phyloP scores from a whole-genome alignment of 805 yeast species.

The Kuraishia hungarica region DNA sequence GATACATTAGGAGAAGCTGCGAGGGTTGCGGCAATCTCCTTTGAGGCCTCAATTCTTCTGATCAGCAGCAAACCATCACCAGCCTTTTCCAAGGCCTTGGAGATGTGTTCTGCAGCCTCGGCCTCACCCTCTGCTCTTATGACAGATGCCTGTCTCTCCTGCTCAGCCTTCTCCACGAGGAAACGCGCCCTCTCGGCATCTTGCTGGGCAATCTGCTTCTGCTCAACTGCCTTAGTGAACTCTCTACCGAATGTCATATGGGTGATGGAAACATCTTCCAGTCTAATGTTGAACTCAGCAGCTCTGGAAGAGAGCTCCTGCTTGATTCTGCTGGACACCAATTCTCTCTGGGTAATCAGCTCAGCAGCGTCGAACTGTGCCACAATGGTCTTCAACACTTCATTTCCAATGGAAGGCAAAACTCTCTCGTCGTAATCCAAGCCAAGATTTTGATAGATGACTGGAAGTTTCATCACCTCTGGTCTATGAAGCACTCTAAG shows the following conservation, averaged over 20 bases:
- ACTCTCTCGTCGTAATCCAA: conserved; percentile 93
- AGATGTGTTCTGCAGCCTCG: conserved; percentile 92
- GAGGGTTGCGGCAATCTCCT: conserved; percentile 86
- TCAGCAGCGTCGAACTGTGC: conserved; percentile 97
- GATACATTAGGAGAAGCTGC: conserved; percentile 80
- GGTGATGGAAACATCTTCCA: conserved; percentile 96
- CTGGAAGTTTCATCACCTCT: conserved; percentile 73
- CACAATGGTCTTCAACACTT: conserved; percentile 80
- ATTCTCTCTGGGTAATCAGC: conserved; percentile 93
- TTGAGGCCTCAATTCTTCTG: conserved; percentile 93
- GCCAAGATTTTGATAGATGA: conserved; percentile 85
- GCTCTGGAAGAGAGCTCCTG: conserved; percentile 81
- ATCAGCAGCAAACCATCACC: conserved; percentile 94
- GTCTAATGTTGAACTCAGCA: conserved; percentile 75
- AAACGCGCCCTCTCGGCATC: conserved; percentile 97
- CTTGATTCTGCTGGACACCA: conserved; percentile 83
- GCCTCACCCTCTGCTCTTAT: conserved; percentile 99
- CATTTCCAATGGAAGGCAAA: conserved; percentile 87
- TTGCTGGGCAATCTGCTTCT: conserved; percentile 98
- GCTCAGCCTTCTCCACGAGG: conserved; percentile 93
- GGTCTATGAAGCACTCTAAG: conserved; percentile 93
- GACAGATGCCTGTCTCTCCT: conserved; percentile 89
- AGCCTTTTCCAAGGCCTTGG: conserved; percentile 85
- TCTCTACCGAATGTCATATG: conserved; percentile 96
- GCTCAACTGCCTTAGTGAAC: conserved; percentile 97